Conservation (phyloP, 208 protist species). For the Herpetomonas tarakana region DNA sequence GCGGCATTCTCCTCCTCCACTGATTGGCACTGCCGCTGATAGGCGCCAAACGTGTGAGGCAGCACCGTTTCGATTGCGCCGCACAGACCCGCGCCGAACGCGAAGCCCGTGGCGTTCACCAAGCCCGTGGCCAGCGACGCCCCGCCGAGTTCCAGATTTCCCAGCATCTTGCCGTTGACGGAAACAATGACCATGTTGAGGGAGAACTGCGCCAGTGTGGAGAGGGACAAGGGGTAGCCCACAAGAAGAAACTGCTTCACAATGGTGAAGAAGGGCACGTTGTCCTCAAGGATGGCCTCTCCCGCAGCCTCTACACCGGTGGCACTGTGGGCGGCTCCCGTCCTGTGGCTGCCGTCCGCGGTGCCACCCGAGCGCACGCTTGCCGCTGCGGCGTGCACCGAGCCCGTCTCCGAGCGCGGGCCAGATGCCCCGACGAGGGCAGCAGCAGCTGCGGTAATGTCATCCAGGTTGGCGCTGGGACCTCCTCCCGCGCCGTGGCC, state of each 20-base stretch:
- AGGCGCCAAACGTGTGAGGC: conserved; percentile 72
- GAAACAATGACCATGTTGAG: conserved; percentile 66
- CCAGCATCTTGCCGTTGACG: conserved; percentile 55
- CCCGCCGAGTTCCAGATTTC: conserved; percentile 64
- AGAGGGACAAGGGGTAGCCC: conserved; percentile 65
- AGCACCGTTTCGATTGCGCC: conserved; percentile 84
- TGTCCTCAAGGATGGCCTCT: conserved; percentile 9
- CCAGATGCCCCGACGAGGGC: neutral
- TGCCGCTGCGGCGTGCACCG: neutral
- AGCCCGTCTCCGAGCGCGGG: neutral
- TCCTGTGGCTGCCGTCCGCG: too few species aligned
- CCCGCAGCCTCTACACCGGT: neutral
- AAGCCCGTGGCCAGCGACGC: conserved; percentile 68
- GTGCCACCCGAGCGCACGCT: neutral
- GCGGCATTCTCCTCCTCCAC: conserved; percentile 25
- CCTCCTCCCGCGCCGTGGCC: too few species aligned
- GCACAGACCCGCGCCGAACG: conserved; percentile 78
- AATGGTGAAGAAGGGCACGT: conserved; percentile 27
- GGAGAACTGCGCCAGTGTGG: conserved; percentile 75
- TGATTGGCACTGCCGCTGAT: conserved; percentile 17
- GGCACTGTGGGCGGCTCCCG: neutral
- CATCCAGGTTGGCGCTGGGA: neutral
- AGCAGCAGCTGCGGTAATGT: neutral
- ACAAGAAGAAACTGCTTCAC: conserved; percentile 62
- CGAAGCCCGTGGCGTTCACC: conserved; percentile 84